Percentiles rank a stretch among this genome's conserved stretches.
Conservation (phyloP, 768 basidiomycete genomes). For the Pluteus cervinus region DNA sequence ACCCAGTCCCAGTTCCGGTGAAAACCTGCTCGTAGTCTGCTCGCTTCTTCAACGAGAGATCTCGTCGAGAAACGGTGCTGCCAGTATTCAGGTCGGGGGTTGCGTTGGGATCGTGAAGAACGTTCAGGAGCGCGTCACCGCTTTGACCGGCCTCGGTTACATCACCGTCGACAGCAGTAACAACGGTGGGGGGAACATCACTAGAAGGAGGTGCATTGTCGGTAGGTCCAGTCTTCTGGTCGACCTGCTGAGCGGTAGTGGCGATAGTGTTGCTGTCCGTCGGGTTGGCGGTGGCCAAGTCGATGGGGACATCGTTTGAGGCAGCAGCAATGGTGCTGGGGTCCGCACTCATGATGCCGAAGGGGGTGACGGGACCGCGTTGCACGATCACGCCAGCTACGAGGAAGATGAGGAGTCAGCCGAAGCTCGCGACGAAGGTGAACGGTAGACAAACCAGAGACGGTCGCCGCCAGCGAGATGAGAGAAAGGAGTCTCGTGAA, state of each 20-base stretch:
- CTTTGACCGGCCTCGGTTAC: slow-evolving; percentile 18
- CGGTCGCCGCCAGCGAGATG: not conserved
- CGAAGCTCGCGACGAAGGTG: not conserved
- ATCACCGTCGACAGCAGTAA: slow-evolving; percentile 41
- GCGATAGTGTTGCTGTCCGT: slow-evolving; percentile 30
- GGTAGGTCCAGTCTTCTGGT: slow-evolving; percentile 32
- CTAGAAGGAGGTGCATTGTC: slow-evolving; percentile 24
- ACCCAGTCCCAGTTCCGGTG: slow-evolving; percentile 26
- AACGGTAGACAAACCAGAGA: not conserved
- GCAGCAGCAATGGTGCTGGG: not conserved
- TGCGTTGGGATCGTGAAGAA: too few relatives aligned
- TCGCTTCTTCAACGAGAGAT: slow-evolving; percentile 16
- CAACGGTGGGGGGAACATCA: slow-evolving; percentile 26
- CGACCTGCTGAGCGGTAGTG: slow-evolving; percentile 25
- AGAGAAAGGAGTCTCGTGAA: not conserved
- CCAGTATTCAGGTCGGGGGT: slow-evolving; percentile 5
- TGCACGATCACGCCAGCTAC: not conserved
- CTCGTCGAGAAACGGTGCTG: slow-evolving; percentile 10
- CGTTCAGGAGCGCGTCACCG: not conserved
- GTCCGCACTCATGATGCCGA: not conserved
- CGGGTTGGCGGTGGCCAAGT: too few relatives aligned
- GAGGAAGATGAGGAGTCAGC: not conserved
- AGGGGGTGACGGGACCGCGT: not conserved
- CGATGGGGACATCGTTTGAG: not conserved
- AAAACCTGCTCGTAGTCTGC: slow-evolving; percentile 31